Evolutionary conservation across 306 rosid genomes (phyloP), one percentile per base, ranked within the genome.

Genomic region (Trichosanthes truncata): DNA sequence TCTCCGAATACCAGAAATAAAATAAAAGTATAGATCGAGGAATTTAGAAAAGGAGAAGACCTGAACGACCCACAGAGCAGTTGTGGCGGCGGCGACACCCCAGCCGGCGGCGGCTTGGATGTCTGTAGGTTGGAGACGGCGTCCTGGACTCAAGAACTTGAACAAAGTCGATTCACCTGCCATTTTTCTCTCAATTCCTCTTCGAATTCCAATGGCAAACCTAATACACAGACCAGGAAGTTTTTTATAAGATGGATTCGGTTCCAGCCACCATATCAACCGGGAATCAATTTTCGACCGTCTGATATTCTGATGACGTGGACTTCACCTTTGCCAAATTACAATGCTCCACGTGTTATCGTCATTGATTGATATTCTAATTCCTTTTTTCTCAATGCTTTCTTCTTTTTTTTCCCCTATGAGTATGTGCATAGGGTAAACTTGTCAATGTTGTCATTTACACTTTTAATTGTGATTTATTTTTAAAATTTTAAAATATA

Each of bases 51-150:
- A 18, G 21, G 71, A 2, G 11, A 78, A 23, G 3, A 61, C 81
- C 81, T 78, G 81, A 62, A 78, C 12, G 33, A 78, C 17, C 81
- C 81, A 78, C 1, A 78, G 65, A 21, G 81, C 81, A 45, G 81
- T 78, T 4, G 81, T 40, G 46, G 59, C 72, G 84, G 97, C 93
- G 12, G 97, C 89, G 41, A 92, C 86, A n/a, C 97, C 96, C 98
- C 97, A 95, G 80, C 74, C 31, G 78, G 90, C 97, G 29, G 95
- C 92, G 84, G 97, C 85, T 84, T 92, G 84, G 88, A 95, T 66
- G 53, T 87, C 90, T 7, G 86, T 59, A 26, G 74, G 0, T 46
- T 91, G 97, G 51, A 85, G 59, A 77, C 93, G 94, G 57, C 80
- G 23, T 82, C 63, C 87, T 20, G 92, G 81, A 38, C 15, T 82